These are phyloP conservation scores for Penicillium sp. DNA, from an alignment of 2,329 filamentous ascomycete species.

Conservation along the genomic window DNA sequence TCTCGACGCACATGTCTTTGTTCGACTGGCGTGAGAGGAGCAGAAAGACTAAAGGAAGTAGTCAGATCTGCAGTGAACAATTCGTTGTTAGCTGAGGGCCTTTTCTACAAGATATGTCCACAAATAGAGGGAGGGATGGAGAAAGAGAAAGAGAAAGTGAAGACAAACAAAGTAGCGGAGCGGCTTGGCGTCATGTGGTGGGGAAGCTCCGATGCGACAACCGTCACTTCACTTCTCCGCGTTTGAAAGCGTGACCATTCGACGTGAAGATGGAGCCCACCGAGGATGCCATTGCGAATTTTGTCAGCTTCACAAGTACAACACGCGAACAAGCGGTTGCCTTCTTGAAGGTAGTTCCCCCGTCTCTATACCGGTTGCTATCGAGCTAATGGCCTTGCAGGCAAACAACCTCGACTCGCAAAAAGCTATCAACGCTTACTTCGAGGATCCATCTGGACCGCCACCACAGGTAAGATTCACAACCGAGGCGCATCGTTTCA, in stretches of 20 bases:
- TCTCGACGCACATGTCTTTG: background rate
- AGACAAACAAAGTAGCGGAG: constrained; percentile 11
- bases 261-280: constrained; percentile 37
- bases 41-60: background rate
- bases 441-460: constrained; percentile 45
- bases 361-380: background rate
- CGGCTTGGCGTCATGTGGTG: constrained; percentile 30
- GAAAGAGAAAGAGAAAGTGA: background rate
- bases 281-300: constrained; percentile 44
- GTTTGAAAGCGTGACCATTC: too few species aligned
- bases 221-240: constrained; percentile 1
- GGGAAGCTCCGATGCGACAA: constrained; percentile 22
- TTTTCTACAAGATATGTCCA: too few species aligned
- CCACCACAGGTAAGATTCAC: constrained; percentile 31
- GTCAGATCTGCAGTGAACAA: too few species aligned
- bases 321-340: constrained; percentile 41
- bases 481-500: background rate
- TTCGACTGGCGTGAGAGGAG: background rate
- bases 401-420: constrained; percentile 47
- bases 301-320: constrained; percentile 44
- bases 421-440: constrained; percentile 50
- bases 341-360: constrained; percentile 42
- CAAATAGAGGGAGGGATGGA: background rate
- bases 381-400: constrained; percentile 29
- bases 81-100: background rate